These are phyloP conservation scores for Tripidium arundinaceum DNA, from an alignment of 202 grass and related monocot genomes.

Conservation along the genomic window DNA sequence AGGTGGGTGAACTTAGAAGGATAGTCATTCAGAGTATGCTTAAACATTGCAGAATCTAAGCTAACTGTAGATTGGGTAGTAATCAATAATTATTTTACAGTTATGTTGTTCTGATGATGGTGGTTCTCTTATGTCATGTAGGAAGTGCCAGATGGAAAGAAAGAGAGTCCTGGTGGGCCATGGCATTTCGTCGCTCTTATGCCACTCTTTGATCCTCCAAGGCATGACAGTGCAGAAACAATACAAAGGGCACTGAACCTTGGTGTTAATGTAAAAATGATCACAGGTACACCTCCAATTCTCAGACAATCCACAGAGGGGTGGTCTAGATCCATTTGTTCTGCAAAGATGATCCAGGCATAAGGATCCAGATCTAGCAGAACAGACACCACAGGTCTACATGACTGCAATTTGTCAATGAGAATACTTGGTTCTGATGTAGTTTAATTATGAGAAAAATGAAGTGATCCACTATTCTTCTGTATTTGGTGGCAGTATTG, in stretches of 20 bases:
- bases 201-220: slow-evolving; percentile 95
- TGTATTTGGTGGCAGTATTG: not conserved
- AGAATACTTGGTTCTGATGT: not conserved
- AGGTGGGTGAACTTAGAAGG: no score
- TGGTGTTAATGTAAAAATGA: slow-evolving; percentile 97
- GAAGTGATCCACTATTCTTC: not conserved
- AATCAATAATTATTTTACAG: no score
- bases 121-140: no score
- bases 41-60: slow-evolving; percentile 1
- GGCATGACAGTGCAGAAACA: slow-evolving; percentile 97
- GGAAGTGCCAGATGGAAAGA: slow-evolving; percentile 87
- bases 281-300: slow-evolving; percentile 50
- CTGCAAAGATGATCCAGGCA: not conserved
- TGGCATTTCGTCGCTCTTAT: slow-evolving; percentile 79
- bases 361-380: not conserved
- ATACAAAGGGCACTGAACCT: slow-evolving; percentile 84
- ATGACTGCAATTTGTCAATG: not conserved
- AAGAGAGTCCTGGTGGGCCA: slow-evolving; percentile 69
- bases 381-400: not conserved
- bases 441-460: not conserved
- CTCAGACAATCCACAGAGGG: not conserved
- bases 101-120: no score
- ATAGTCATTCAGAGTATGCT: not conserved
- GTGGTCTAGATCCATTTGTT: not conserved
- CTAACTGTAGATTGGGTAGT: not conserved